phyloP scores from a whole-genome alignment of 331 rosid genomes.

The Rhamnella rubrinervis region DNA sequence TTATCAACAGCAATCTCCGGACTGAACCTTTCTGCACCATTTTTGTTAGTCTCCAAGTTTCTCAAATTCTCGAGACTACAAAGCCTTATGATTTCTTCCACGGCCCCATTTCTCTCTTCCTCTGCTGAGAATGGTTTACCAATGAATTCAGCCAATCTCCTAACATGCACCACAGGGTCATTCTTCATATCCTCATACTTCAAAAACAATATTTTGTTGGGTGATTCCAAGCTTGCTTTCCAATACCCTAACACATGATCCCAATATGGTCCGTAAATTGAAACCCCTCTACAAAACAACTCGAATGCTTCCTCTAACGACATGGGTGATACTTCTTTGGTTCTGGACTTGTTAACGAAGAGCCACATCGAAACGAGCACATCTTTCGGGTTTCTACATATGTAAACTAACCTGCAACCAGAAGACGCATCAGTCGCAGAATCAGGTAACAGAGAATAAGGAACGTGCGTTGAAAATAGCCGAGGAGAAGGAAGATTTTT shows the following conservation, averaged over 20 bases:
- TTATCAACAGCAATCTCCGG: not conserved
- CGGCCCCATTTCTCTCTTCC: not conserved
- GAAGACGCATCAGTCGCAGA: not conserved
- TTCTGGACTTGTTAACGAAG: not conserved
- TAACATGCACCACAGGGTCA: not conserved
- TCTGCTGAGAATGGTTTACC: not conserved
- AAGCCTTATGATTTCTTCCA: not conserved
- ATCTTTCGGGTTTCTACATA: not conserved
- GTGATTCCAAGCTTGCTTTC: slow-evolving; percentile 1
- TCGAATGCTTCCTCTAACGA: slow-evolving; percentile 1
- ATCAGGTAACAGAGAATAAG: not conserved
- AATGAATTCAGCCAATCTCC: not conserved
- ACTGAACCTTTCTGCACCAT: not conserved
- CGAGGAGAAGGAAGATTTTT: no score
- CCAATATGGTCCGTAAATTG: not conserved
- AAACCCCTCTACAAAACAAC: not conserved
- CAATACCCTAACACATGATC: slow-evolving; percentile 9
- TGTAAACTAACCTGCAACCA: not conserved
- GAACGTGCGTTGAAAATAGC: not conserved
- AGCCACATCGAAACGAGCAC: slow-evolving; percentile 3
- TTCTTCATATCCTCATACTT: slow-evolving; percentile 1
- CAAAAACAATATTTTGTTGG: slow-evolving; percentile 2
- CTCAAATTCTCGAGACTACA: slow-evolving; percentile 1
- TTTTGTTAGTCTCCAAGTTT: not conserved
- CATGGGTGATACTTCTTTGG: not conserved